These are phyloP conservation scores for Cladosporium sp. DNA, from an alignment of 2,329 filamentous ascomycete species.

Conservation along the genomic window DNA sequence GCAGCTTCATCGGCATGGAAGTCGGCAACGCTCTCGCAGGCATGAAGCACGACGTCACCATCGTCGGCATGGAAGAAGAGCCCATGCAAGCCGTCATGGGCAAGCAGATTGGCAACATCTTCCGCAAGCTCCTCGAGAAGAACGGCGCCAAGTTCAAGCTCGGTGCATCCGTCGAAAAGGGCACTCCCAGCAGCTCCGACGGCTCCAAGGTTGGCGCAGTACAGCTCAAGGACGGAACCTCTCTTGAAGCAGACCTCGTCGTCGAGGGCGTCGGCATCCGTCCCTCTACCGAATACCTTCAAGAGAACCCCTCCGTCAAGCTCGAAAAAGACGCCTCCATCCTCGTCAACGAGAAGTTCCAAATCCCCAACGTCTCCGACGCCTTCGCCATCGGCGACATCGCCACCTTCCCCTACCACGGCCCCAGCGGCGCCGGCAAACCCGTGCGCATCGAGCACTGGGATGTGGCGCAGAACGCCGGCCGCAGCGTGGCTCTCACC, in stretches of 20 bases:
- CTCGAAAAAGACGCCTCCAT: slow-evolving; percentile 85
- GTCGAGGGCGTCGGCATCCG: slow-evolving; percentile 86
- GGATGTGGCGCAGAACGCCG: slow-evolving; percentile 95
- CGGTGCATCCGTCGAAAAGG: slow-evolving; percentile 76
- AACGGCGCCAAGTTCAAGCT: slow-evolving; percentile 88
- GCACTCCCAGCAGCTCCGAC: slow-evolving; percentile 65
- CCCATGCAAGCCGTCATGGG: slow-evolving; percentile 88
- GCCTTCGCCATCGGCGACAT: slow-evolving; percentile 96
- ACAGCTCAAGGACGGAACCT: slow-evolving; percentile 78
- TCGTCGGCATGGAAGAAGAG: slow-evolving; percentile 82
- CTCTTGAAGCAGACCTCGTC: slow-evolving; percentile 80
- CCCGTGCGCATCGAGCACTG: slow-evolving; percentile 90
- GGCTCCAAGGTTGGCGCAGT: slow-evolving; percentile 73
- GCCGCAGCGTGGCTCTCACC: slow-evolving; percentile 71
- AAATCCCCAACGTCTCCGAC: slow-evolving; percentile 69
- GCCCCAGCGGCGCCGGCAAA: slow-evolving; percentile 73
- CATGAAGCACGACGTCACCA: slow-evolving; percentile 76
- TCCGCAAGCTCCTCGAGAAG: slow-evolving; percentile 75
- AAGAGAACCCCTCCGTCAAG: slow-evolving; percentile 67
- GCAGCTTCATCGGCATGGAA: slow-evolving; percentile 98
- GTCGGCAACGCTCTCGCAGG: slow-evolving; percentile 74
- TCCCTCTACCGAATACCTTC: slow-evolving; percentile 79
- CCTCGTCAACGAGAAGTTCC: slow-evolving; percentile 73
- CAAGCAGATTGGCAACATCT: slow-evolving; percentile 71
- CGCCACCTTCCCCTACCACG: slow-evolving; percentile 88